phyloP scores from a whole-genome alignment of 257 asterid genomes.

The Solanum tarapatanum region DNA sequence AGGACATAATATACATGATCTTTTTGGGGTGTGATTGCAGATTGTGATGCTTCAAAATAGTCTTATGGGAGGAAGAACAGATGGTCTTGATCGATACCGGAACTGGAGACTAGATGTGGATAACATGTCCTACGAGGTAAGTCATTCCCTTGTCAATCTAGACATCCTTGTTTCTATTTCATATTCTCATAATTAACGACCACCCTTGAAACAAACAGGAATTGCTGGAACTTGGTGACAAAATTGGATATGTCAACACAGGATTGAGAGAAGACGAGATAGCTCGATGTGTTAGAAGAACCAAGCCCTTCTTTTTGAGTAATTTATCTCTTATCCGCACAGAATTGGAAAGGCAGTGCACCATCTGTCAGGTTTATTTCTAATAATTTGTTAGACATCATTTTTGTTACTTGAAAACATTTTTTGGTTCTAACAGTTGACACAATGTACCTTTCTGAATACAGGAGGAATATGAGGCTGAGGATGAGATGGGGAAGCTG shows the following conservation, averaged over 20 bases:
- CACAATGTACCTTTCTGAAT: neutral
- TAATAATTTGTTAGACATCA: neutral
- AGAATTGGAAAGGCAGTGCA: constrained; percentile 64
- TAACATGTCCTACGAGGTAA: constrained; percentile 84
- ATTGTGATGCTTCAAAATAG: constrained; percentile 63
- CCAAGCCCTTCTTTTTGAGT: constrained; percentile 19
- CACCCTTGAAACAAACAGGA: constrained; percentile 34
- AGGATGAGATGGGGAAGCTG: constrained; percentile 73
- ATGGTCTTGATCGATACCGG: constrained; percentile 43
- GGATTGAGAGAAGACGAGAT: constrained; percentile 80
- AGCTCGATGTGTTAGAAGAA: constrained; percentile 44
- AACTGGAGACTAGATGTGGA: constrained; percentile 79
- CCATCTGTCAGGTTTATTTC: constrained; percentile 74
- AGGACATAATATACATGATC: neutral
- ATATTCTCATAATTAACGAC: neutral
- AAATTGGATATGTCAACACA: constrained; percentile 80
- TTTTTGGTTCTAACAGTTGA: neutral
- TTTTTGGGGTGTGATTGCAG: constrained; percentile 23
- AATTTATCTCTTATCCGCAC: constrained; percentile 22
- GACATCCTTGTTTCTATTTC: neutral
- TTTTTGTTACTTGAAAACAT: neutral
- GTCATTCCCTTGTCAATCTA: constrained; percentile 2
- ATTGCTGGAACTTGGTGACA: constrained; percentile 85
- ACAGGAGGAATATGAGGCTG: constrained; percentile 71
- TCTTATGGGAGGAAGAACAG: constrained; percentile 57